A percentile compares a stretch with the other conserved stretches of the same genome.
Evolutionary conservation across 2,329 filamentous ascomycete species (phyloP).

Genomic region (Colletotrichum chrysophilum): DNA sequence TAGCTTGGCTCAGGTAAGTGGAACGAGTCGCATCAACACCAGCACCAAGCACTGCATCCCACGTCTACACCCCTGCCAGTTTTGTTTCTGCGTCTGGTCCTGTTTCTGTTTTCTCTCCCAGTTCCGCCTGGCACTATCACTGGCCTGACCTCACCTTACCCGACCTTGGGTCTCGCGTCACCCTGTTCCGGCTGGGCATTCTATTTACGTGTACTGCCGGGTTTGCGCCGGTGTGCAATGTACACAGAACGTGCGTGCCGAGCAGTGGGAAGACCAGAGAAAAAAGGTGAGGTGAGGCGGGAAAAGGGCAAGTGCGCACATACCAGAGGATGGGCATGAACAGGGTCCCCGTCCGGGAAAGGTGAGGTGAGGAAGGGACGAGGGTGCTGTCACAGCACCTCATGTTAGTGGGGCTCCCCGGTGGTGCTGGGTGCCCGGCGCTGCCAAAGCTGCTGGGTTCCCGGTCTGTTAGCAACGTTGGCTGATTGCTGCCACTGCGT

Average conservation of each 20-base stretch:
- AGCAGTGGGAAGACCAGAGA: background rate
- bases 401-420: background rate
- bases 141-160: background rate
- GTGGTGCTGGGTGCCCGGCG: background rate
- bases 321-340: background rate
- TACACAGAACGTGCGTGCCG: background rate
- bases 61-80: background rate
- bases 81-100: slow-evolving; percentile 5
- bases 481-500: background rate
- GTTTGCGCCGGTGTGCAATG: background rate
- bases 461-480: background rate
- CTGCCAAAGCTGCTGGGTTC: background rate
- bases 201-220: slow-evolving; percentile 9
- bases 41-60: background rate
- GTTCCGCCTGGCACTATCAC: background rate
- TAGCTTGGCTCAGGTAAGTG: slow-evolving; percentile 2
- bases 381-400: slow-evolving; percentile 11
- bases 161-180: background rate
- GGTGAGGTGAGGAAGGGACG: background rate
- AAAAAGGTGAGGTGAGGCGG: background rate
- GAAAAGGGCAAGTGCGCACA: background rate
- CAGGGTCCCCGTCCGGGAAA: background rate
- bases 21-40: background rate
- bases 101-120: background rate
- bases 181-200: background rate